These are phyloP conservation scores for Phytopythium oedochilum DNA, from an alignment of 352 stramenopile genomes.

Conservation along the genomic window DNA sequence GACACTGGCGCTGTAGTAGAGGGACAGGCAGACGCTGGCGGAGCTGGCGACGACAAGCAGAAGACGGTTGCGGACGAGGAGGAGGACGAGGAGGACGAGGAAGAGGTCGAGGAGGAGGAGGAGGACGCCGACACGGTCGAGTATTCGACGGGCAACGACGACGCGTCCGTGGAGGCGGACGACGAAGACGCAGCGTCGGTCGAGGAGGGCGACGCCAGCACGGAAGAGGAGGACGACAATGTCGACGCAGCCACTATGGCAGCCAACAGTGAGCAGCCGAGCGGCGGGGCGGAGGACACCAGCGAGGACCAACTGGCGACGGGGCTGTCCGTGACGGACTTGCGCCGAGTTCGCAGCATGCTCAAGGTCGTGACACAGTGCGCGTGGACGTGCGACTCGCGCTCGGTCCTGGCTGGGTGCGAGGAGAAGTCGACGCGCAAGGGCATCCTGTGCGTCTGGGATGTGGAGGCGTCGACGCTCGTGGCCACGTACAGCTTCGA, in stretches of 20 bases:
- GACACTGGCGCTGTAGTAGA: neutral
- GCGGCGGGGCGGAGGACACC: conserved; percentile 12
- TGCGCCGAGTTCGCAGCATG: conserved; percentile 41
- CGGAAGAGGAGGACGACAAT: conserved; percentile 23
- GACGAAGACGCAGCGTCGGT: conserved; percentile 30
- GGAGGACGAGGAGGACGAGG: conserved; percentile 9
- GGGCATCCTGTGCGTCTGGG: conserved; percentile 61
- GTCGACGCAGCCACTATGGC: neutral
- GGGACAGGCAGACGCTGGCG: neutral
- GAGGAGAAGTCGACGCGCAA: conserved; percentile 60
- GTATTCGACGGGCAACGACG: conserved; percentile 23
- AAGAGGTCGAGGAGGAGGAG: conserved; percentile 25
- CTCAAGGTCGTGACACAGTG: conserved; percentile 64
- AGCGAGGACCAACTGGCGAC: conserved; percentile 13
- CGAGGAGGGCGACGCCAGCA: conserved; percentile 21
- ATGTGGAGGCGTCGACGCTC: conserved; percentile 51
- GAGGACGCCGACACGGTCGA: conserved; percentile 22
- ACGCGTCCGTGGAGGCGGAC: conserved; percentile 31
- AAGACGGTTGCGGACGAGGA: conserved; percentile 1
- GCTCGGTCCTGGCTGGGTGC: conserved; percentile 54
- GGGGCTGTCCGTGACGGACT: conserved; percentile 37
- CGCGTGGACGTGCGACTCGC: conserved; percentile 64
- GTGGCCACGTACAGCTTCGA: conserved; percentile 58
- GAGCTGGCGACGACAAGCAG: conserved; percentile 3
- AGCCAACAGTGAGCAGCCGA: neutral